Evolutionary conservation across 331 rosid species (phyloP).

Genomic region (Rhamnella rubrinervis): DNA sequence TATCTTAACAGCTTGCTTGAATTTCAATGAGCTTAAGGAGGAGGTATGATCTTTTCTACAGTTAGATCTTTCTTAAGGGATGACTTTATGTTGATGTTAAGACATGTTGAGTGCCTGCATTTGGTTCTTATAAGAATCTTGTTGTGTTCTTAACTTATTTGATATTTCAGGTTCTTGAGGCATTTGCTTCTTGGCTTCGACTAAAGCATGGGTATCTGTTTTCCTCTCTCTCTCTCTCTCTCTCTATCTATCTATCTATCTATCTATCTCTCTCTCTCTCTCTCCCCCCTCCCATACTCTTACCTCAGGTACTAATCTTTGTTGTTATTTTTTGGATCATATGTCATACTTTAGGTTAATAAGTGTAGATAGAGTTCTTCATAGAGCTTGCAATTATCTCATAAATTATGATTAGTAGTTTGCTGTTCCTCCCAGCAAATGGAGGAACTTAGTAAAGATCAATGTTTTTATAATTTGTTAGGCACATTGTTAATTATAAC

Average conservation of each 20-base stretch:
- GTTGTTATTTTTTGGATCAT: not conserved
- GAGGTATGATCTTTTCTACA: conserved; percentile 52
- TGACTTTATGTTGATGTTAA: conserved; percentile 5
- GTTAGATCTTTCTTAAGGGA: conserved; percentile 2
- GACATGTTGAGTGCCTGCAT: conserved; percentile 1
- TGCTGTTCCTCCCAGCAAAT: not conserved
- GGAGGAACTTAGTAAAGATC: not conserved
- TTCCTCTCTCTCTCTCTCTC: conserved; percentile 11
- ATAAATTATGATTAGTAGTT: not conserved
- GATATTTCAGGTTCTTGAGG: conserved; percentile 86
- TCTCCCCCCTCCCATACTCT: not conserved
- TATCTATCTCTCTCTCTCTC: no score
- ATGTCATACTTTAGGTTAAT: not conserved
- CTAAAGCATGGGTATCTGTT: conserved; percentile 88
- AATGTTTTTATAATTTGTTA: no score
- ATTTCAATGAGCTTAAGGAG: conserved; percentile 90
- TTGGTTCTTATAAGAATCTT: conserved; percentile 17
- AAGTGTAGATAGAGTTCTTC: no score
- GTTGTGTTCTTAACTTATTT: conserved; percentile 27
- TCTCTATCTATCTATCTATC: not conserved
- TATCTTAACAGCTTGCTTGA: conserved; percentile 88
- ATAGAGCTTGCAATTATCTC: no score
- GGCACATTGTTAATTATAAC: no score
- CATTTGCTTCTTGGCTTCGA: conserved; percentile 99
- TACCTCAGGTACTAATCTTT: not conserved